Conservation (phyloP, 129 eudicot genomes). For the Centella asiatica region DNA sequence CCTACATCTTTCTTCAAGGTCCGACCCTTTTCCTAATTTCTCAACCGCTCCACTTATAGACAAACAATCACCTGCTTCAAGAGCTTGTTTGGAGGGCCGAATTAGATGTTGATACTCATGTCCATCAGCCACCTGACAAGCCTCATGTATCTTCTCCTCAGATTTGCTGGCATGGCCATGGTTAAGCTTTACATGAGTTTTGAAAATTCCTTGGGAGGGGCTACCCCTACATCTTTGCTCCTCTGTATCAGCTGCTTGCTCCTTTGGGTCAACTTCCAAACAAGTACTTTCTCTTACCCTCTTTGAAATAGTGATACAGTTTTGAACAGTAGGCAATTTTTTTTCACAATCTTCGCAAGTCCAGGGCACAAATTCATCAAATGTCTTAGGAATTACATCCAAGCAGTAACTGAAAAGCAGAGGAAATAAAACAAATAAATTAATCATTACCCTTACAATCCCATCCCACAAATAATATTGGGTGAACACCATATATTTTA, state of each 20-base stretch:
- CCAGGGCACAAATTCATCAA: conserved; percentile 6
- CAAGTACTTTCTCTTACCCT: not conserved
- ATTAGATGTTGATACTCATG: not conserved
- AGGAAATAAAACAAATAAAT: not conserved
- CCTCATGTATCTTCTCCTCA: not conserved
- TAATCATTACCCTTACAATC: not conserved
- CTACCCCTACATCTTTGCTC: not conserved
- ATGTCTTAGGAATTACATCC: not conserved
- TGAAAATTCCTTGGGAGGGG: not conserved
- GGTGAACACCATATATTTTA: not conserved
- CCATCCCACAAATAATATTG: not conserved
- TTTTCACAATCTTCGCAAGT: conserved; percentile 3
- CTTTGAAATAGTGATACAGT: not conserved
- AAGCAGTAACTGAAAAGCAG: conserved; percentile 10
- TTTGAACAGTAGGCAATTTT: not conserved
- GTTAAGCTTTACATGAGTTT: not conserved
- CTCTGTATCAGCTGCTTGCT: not conserved
- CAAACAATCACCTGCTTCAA: not conserved
- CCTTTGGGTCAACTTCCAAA: not conserved
- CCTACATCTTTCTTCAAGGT: not conserved
- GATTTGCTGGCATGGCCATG: not conserved
- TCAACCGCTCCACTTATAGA: not conserved
- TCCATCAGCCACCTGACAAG: not conserved
- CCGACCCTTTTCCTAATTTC: not conserved
- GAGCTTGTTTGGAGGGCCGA: not conserved